Evolutionary conservation across 768 basidiomycete species (phyloP), one percentile per base, ranked within the genome.

Genomic region (Russula compacta): DNA sequence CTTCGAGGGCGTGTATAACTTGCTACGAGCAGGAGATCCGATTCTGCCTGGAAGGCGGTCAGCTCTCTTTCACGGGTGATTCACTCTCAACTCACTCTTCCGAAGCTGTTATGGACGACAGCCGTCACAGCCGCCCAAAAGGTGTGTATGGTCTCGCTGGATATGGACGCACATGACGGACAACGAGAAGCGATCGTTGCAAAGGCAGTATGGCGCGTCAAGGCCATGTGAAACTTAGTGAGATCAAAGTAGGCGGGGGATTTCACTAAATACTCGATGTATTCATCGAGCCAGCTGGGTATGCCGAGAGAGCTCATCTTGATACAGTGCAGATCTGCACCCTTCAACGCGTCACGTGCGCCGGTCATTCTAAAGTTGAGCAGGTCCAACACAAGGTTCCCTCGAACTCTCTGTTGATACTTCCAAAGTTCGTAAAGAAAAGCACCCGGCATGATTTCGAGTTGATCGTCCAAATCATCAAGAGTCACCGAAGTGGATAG

Each of bases 381-480:
- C n/a, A 60, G 46, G 48, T 56, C 49, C 4, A 35, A 40, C 40
- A 11, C 17, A 14, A 60, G 54, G 40, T 33, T 36, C 2, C 19
- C n/a, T 11, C 46, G 38, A 4, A 60, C 60, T 15, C 35, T 56
- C 21, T 42, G 32, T 19, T 60, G 53, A 56, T 60, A 56, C 15
- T 11, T 4, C 60, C 60, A 60, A 19, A 60, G 53, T 32, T 55
- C 47, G 19, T 60, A 32, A 43, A 60, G 60, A 35, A 17, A 32
- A 19, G 53, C 42, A 21, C 60, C 54, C 7, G 53, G 36, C 32
- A 56, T 15, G 17, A 36, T 36, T 17, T 55, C 53, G 21, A 56
- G 42, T 40, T 50, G 56, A 15, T 49, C 33, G 7, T 60, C 60
- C 40, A 60, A 6, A 43, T 19, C 29, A 39, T 56, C 47, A 6